These are phyloP conservation scores for Penicillium waksmanii DNA, from an alignment of 495 filamentous ascomycete species.

Conservation along the genomic window DNA sequence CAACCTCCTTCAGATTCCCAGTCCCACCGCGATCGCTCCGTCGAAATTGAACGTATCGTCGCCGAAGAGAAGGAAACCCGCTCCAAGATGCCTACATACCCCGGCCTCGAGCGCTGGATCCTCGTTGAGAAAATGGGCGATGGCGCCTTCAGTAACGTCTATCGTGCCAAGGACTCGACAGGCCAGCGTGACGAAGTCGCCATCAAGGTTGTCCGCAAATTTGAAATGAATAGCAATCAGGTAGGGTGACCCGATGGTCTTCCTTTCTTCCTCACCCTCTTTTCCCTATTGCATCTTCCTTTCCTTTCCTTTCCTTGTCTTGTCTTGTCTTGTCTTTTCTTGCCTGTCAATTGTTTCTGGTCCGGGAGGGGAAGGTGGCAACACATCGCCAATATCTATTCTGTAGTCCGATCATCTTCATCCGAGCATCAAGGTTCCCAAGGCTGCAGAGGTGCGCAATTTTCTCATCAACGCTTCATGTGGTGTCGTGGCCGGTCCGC, in stretches of 20 bases:
- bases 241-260: conserved; percentile 54
- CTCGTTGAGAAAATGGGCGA: conserved; percentile 98
- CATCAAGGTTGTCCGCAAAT: conserved; percentile 98
- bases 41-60: conserved; percentile 77
- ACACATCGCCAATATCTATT: conserved; percentile 42
- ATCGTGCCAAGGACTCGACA: conserved; percentile 76
- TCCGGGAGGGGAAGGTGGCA: conserved; percentile 3
- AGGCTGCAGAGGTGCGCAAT: conserved; percentile 95
- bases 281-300: conserved; percentile 18
- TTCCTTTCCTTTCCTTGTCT: conserved; percentile 18
- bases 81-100: conserved; percentile 87
- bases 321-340: too few species aligned
- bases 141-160: conserved; percentile 98
- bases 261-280: conserved; percentile 27
- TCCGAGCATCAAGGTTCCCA: conserved; percentile 90
- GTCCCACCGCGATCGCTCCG: conserved; percentile 49
- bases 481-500: not conserved
- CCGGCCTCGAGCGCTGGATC: conserved; percentile 88
- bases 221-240: conserved; percentile 97
- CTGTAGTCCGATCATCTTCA: conserved; percentile 76
- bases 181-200: conserved; percentile 79
- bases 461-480: conserved; percentile 26
- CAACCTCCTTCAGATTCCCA: conserved; percentile 50
- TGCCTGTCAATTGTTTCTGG: conserved; percentile 4
- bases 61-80: conserved; percentile 86